Evolutionary conservation across 768 basidiomycete species (phyloP), one percentile per base, ranked within the genome.

Genomic region (Auriscalpium orientale): DNA sequence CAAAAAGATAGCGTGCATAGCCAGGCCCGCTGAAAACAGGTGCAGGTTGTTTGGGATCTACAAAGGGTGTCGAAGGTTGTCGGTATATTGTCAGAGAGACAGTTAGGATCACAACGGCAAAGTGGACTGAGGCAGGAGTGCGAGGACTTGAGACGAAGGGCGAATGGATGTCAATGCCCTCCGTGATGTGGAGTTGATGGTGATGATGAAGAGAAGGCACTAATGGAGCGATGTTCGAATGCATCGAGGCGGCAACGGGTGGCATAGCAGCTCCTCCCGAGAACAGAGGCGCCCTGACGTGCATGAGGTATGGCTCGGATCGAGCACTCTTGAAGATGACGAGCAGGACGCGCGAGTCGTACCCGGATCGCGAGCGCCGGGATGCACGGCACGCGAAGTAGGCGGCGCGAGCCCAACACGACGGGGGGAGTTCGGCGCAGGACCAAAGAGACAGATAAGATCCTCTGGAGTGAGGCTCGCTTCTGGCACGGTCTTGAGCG

Each of bases 91-190:
- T 57, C 59, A 0, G 52, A 28, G 47, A 58, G 36, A 68, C 46
- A 16, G 44, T 54, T 44, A n/a, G 40, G 37, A 11, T 65, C 62
- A 4, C 56, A 28, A 65, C 51, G 33, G 63, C 64, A 35, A 57
- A 71, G 57, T 71, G 63, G 59, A 84, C 74, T 0, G 75, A 70
- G 3, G 66, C 67, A 8, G 80, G 77, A 37, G 71, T 69, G 34
- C 79, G 74, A n/a, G 49, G 70, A 66, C 12, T 53, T 40, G 36
- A 60, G 46, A 13, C 71, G 68, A 60, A 77, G 77, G 3, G 71
- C 76, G 78, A 79, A 59, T 84, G 82, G 22, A 87, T 74, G 62
- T 85, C 82, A 40, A 84, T 65, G n/a, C 73, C 82, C 34, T 76
- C 72, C 4, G 67, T 64, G 46, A 85, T 62, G 40, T 74, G 74